These are phyloP conservation scores for Achaetomiella virescens DNA, from an alignment of 495 filamentous ascomycete genomes.

Conservation along the genomic window DNA sequence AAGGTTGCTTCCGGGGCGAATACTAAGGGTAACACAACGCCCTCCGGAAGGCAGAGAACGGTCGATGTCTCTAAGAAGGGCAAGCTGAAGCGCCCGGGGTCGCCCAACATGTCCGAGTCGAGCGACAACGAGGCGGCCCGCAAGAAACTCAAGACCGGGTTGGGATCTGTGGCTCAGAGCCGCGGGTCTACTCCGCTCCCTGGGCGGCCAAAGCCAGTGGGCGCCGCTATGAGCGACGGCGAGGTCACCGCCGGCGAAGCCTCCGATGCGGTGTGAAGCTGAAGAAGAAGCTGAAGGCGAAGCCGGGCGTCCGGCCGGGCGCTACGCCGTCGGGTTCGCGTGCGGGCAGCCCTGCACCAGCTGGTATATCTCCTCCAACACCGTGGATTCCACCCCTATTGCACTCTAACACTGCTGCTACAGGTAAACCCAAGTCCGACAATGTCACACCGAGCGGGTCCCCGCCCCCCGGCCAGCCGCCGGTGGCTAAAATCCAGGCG, in stretches of 20 bases:
- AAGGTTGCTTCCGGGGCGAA: constrained; percentile 56
- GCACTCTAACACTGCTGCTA: not conserved
- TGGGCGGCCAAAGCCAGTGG: constrained; percentile 47
- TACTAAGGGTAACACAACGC: constrained; percentile 68
- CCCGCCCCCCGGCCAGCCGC: constrained; percentile 8
- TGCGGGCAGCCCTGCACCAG: constrained; percentile 43
- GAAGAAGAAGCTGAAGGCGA: constrained; percentile 63
- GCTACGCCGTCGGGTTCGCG: constrained; percentile 50
- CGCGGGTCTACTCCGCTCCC: constrained; percentile 50
- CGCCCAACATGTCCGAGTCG: constrained; percentile 77
- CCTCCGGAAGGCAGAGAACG: constrained; percentile 55
- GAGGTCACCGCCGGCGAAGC: constrained; percentile 73
- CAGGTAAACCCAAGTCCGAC: constrained; percentile 35
- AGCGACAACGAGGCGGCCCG: constrained; percentile 84
- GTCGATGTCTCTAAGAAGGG: constrained; percentile 54
- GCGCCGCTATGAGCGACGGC: constrained; percentile 70
- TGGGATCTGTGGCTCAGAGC: constrained; percentile 40
- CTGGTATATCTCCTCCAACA: constrained; percentile 14
- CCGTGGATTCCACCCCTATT: not conserved
- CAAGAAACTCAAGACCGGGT: constrained; percentile 79
- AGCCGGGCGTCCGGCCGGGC: constrained; percentile 25
- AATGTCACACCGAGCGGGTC: constrained; percentile 21
- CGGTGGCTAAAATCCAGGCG: constrained; percentile 29
- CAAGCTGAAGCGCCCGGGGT: constrained; percentile 78
- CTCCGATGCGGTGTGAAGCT: constrained; percentile 59